These are phyloP conservation scores for Trichocladium uniseriatum DNA, from an alignment of 495 filamentous ascomycete species.

Conservation along the genomic window DNA sequence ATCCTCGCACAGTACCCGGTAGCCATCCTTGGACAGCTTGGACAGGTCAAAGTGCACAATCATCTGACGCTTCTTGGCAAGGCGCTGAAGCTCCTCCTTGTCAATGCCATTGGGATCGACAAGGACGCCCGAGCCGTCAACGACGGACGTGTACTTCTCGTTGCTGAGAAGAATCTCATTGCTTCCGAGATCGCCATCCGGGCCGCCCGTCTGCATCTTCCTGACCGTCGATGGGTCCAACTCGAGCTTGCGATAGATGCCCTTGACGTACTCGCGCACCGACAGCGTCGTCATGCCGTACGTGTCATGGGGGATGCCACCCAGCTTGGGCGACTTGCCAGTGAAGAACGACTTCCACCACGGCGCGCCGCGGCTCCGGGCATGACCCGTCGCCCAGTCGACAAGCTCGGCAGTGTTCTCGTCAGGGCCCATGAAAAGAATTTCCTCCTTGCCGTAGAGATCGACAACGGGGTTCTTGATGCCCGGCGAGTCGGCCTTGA, in stretches of 20 bases:
- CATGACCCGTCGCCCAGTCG: constrained; percentile 96
- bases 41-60: constrained; percentile 77
- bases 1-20: constrained; percentile 89
- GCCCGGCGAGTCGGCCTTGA: constrained; percentile 80
- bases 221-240: constrained; percentile 71
- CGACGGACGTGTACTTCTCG: constrained; percentile 87
- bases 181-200: constrained; percentile 91
- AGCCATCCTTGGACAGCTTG: constrained; percentile 81
- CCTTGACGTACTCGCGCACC: constrained; percentile 88
- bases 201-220: constrained; percentile 96
- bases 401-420: constrained; percentile 98
- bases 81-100: constrained; percentile 67
- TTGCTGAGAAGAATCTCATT: constrained; percentile 95
- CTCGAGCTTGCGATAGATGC: constrained; percentile 91
- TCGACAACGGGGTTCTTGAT: constrained; percentile 99
- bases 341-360: constrained; percentile 99
- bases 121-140: constrained; percentile 91
- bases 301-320: constrained; percentile 88
- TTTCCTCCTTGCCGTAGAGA: constrained; percentile 86
- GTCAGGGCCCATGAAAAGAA: constrained; percentile 96
- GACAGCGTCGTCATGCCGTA: constrained; percentile 99
- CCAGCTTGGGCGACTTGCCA: constrained; percentile 89
- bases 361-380: constrained; percentile 73
- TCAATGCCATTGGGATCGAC: constrained; percentile 86
- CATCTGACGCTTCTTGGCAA: constrained; percentile 83